Evolutionary conservation across 1,139 yeast species (phyloP), one percentile per base, ranked within the genome.

Genomic region (Candida tetrigidarum): DNA sequence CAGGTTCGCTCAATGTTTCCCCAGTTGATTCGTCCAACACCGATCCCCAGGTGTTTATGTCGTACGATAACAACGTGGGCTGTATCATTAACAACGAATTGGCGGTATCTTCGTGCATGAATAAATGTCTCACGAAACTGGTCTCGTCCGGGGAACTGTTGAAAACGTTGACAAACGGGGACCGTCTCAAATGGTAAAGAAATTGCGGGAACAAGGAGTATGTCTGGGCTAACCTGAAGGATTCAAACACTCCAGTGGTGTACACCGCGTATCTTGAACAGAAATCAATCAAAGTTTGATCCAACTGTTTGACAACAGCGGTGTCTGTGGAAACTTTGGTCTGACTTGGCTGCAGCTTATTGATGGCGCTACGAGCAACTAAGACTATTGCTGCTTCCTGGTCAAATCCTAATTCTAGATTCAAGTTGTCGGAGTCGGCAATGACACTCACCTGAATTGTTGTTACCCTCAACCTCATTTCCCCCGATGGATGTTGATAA

Each of bases 221-320:
- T 56, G 85, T 80, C 48, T 84, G 84, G 0, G 95, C 78, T 49
- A 93, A 72, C 55, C 92, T 75, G 72, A 93, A 93, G 19, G 96
- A 84, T 33, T 76, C 71, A 36, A 92, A 78, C 49, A 79, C 85
- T 50, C 90, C 95, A 59, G 86, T 86, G 51, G 84, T 78, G 64
- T 86, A 93, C 56, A 89, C 95, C 27, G 96, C 97, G 66, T 88
- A 92, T 55, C 91, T 81, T 47, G 86, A 82, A 66, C 98, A 92
- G 54, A 89, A 75, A 52, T 91, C 86, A 53, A 93, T 86, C 54
- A 92, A 74, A 60, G 85, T 79, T 58, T 95, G 83, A 66, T 93
- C 98, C 47, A 91, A 81, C 84, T 95, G 88, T 67, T 96, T 83
- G 48, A 87, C 70, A 18, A 92, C 80, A n/a, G 62, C 59, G 8